Conservation (phyloP, 2,329 filamentous ascomycete species). For the Trematosphaeria pertusa region DNA sequence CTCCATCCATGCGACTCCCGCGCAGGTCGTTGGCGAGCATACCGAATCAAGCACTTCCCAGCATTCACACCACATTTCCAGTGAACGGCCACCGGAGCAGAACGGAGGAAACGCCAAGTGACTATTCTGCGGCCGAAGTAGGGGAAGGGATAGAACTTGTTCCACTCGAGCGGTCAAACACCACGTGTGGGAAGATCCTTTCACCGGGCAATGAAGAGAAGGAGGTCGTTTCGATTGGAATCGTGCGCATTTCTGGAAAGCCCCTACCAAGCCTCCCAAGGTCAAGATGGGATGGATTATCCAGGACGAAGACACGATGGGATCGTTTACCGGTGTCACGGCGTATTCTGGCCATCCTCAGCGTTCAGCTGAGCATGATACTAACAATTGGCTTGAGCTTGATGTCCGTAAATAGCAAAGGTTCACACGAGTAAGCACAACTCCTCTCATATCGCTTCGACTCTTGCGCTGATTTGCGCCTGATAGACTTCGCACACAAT, state of each 20-base stretch:
- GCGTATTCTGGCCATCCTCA: constrained; percentile 29
- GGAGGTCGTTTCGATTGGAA: constrained; percentile 27
- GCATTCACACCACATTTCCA: constrained; percentile 36
- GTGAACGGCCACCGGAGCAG: constrained; percentile 9
- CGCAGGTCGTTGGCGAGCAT: constrained; percentile 30
- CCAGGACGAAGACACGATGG: constrained; percentile 21
- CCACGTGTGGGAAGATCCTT: constrained; percentile 32
- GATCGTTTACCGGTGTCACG: constrained; percentile 24
- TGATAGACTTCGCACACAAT: no score
- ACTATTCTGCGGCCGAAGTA: constrained; percentile 16
- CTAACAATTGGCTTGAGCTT: constrained; percentile 24
- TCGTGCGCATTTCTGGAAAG: constrained; percentile 20
- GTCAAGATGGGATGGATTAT: constrained; percentile 25
- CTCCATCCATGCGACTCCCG: constrained; percentile 33
- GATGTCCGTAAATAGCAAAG: constrained; percentile 16
- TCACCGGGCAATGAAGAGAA: constrained; percentile 36
- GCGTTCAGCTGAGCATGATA: constrained; percentile 26
- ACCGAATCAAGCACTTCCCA: constrained; percentile 29
- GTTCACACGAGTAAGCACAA: constrained; percentile 14
- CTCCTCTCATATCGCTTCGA: neutral
- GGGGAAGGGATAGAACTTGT: constrained; percentile 42
- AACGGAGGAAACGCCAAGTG: constrained; percentile 16
- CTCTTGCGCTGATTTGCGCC: no score
- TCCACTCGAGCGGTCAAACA: constrained; percentile 34
- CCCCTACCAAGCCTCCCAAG: constrained; percentile 32